phyloP scores from a whole-genome alignment of 169 alveolate species.

The Plasmodium knowlesi region DNA sequence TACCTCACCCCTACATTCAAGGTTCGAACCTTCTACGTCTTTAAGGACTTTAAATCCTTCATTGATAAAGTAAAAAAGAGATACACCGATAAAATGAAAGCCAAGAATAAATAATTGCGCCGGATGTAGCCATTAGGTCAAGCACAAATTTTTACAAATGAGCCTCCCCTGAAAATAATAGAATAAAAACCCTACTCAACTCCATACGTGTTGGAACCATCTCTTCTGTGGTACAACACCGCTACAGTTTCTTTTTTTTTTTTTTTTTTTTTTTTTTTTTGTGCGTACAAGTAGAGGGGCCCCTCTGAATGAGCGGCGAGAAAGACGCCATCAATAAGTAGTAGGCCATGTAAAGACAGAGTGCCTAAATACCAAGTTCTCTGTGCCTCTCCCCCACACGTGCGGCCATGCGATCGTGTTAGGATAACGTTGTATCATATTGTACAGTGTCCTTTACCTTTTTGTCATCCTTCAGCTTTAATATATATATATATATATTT shows the following conservation, averaged over 20 bases:
- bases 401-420: not conserved
- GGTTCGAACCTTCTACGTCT: constrained; percentile 10
- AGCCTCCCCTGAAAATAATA: too few species aligned
- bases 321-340: not conserved
- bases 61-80: not conserved
- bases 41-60: constrained; percentile 30
- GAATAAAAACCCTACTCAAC: too few species aligned
- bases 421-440: not conserved
- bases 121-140: not conserved
- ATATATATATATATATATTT: not conserved
- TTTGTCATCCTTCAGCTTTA: not conserved
- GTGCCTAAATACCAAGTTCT: not conserved
- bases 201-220: too few species aligned
- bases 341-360: not conserved
- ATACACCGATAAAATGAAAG: not conserved
- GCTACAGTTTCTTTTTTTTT: too few species aligned
- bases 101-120: too few species aligned
- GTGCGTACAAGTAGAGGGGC: not conserved
- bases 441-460: not conserved
- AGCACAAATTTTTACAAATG: too few species aligned
- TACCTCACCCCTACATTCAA: constrained; percentile 56
- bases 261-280: not conserved
- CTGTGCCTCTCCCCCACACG: not conserved
- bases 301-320: not conserved
- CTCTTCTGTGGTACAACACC: too few species aligned